Evolutionary conservation across 306 rosid species (phyloP).

Genomic region (Glycine latifolia): DNA sequence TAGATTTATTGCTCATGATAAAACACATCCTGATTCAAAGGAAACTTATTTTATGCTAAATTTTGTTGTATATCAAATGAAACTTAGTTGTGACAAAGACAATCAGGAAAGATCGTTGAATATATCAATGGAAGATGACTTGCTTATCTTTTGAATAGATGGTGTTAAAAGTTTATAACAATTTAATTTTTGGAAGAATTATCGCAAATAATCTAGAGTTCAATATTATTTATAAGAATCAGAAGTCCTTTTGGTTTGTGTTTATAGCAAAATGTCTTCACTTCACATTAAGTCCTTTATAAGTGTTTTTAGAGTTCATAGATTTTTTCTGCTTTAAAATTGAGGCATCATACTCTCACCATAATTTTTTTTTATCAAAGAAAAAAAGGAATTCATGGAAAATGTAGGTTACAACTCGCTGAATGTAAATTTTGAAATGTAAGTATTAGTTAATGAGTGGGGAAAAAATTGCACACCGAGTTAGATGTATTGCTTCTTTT

Average conservation of each 20-base stretch:
- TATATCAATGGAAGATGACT: constrained; percentile 45
- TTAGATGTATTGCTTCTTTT: background rate
- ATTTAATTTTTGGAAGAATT: constrained; percentile 32
- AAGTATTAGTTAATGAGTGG: background rate
- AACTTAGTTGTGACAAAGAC: constrained; percentile 50
- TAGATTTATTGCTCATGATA: constrained; percentile 81
- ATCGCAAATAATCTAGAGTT: constrained; percentile 28
- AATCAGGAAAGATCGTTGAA: constrained; percentile 46
- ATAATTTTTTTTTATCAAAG: background rate
- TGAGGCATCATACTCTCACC: background rate
- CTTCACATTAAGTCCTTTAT: background rate
- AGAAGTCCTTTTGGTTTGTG: constrained; percentile 16
- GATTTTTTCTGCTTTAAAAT: background rate
- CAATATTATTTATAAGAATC: constrained; percentile 14
- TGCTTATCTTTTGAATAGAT: constrained; percentile 38
- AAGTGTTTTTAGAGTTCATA: background rate
- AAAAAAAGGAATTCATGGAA: constrained; percentile 2
- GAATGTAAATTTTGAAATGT: background rate
- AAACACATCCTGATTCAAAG: constrained; percentile 61
- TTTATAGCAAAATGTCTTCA: constrained; percentile 21
- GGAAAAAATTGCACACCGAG: background rate
- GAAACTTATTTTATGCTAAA: constrained; percentile 66
- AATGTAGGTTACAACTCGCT: background rate
- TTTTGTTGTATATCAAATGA: constrained; percentile 67
- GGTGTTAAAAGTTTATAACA: constrained; percentile 29